A percentile compares a stretch with the other conserved stretches of the same genome.
These are phyloP conservation scores for Daldinia eschscholtzii DNA, from an alignment of 2,329 filamentous ascomycete genomes.

Conservation along the genomic window DNA sequence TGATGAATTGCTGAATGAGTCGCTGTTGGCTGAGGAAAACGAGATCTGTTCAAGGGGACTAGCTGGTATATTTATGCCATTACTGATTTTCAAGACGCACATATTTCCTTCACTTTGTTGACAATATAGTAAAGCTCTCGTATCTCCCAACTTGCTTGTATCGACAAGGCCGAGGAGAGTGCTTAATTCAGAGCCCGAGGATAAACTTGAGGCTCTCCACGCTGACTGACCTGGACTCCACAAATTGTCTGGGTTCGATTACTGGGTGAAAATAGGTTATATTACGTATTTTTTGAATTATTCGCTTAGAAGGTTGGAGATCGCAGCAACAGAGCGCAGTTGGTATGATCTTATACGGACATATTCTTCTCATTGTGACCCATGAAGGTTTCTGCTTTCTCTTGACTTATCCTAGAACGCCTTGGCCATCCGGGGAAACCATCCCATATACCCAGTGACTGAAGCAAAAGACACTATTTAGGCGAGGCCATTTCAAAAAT, in stretches of 20 bases:
- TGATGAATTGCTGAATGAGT: conserved; percentile 11
- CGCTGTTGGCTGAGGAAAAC: conserved; percentile 6
- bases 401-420: not conserved
- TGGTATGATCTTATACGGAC: not conserved
- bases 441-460: no score
- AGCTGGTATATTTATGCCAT: conserved; percentile 29
- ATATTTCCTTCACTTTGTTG: not conserved
- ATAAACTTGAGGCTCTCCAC: conserved; percentile 21
- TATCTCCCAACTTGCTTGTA: not conserved
- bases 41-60: not conserved
- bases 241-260: not conserved
- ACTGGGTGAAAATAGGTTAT: conserved; percentile 32
- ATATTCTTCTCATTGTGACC: not conserved
- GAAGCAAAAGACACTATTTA: not conserved
- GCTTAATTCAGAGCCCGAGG: conserved; percentile 15
- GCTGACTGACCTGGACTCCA: not conserved
- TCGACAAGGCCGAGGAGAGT: not conserved
- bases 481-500: not conserved
- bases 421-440: not conserved
- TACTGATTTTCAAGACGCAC: not conserved
- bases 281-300: conserved; percentile 24
- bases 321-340: not conserved
- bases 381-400: not conserved
- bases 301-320: conserved; percentile 5
- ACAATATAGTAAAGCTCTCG: not conserved